Evolutionary conservation across 2,329 filamentous ascomycete species (phyloP).

Genomic region (Talaromyces verruculosus): DNA sequence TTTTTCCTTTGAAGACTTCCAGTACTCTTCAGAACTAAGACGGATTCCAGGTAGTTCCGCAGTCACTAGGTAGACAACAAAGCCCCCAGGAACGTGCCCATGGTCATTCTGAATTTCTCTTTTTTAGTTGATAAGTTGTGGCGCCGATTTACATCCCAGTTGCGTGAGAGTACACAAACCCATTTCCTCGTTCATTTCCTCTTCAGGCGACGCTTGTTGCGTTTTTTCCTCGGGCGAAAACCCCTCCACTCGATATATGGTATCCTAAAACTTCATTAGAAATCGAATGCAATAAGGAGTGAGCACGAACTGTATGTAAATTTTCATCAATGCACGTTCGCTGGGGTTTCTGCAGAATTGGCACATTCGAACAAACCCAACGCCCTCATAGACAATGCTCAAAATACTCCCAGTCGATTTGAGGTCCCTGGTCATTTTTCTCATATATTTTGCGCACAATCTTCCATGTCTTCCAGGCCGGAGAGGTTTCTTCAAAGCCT

Average conservation of each 20-base stretch:
- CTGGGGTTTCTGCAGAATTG: too few relatives aligned
- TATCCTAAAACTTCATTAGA: constrained; percentile 6
- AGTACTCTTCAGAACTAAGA: neutral
- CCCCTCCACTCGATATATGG: neutral
- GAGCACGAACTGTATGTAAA: constrained; percentile 11
- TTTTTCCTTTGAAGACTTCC: neutral
- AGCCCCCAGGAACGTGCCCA: constrained; percentile 7
- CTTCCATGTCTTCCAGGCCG: too few relatives aligned
- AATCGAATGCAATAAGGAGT: neutral
- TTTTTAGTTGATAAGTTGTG: constrained; percentile 6
- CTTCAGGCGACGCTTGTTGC: neutral
- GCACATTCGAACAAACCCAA: too few relatives aligned
- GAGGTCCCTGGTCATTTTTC: too few relatives aligned
- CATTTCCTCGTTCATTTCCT: neutral
- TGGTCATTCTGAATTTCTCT: neutral
- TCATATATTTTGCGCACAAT: too few relatives aligned
- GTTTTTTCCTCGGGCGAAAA: neutral
- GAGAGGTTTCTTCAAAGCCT: too few relatives aligned
- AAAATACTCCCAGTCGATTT: too few relatives aligned
- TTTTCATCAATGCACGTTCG: neutral
- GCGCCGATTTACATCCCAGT: neutral
- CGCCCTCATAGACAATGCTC: too few relatives aligned
- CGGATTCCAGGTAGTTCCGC: neutral
- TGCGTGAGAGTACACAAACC: constrained; percentile 1
- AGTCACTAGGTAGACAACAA: constrained; percentile 2